Evolutionary conservation across 495 filamentous ascomycete species (phyloP), one percentile per base, ranked within the genome.

Genomic region (Penicillium paradoxum): DNA sequence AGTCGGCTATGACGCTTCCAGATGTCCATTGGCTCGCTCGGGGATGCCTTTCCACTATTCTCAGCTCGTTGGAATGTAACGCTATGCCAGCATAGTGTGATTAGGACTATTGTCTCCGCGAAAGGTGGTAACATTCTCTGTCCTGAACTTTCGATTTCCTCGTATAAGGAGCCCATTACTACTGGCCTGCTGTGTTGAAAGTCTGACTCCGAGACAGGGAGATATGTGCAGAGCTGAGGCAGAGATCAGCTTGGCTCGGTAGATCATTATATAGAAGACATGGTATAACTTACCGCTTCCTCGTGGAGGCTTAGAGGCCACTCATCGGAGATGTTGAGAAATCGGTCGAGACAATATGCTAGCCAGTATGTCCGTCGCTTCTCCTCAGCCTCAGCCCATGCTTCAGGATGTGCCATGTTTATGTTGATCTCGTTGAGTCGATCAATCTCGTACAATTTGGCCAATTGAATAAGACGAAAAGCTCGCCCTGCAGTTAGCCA

Each of bases 281-380:
- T 6, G 14, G 39, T 3, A 15, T 7, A 25, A 9, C 47, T 46
- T 6, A 56, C 41, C 5, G 49, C 29, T 39, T 56, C 54, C 43
- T 82, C 79, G 21, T 72, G 69, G 27, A 83, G 51, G 13, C 76
- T 80, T 45, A 77, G 62, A 1, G 77, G 78, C 49, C 69, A 62
- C 4, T 68, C 68, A 29, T 74, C 69, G 29, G 68, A 68, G 21
- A 81, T 66, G 38, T 73, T 77, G 45, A 78, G 71, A 21, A 82
- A 72, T 0, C 75, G 69, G 57, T 83, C 80, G 10, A 83, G 67
- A 22, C 68, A 73, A 42, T 79, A 82, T 0, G 79, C 78, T 40
- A 82, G 66, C 80, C 80, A 83, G 45, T 82, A 81, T 0, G 75
- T 75, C 30, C 79, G 67, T 34, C 79, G 60, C 51, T 73, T 71